Evolutionary conservation across 2,329 filamentous ascomycete species (phyloP), one percentile per base, ranked within the genome.

Genomic region (Fusarium sp.): DNA sequence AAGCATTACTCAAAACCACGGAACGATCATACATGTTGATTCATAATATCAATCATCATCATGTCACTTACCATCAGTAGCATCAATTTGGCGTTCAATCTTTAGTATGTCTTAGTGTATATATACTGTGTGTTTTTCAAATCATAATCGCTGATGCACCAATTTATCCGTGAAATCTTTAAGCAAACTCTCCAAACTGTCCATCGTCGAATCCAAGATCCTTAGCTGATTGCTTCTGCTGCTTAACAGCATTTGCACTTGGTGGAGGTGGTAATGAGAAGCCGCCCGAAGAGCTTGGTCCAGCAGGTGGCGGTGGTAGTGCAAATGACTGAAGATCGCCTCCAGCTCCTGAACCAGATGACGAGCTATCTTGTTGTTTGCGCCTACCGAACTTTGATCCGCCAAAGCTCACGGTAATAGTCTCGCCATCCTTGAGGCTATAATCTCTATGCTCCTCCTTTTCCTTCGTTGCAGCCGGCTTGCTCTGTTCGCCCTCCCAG

Each of bases 361-460:
- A 54, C 0, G 71, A 55, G 18, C 67, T 59, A 41, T 66, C 64
- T 52, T 82, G 79, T 73, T 79, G 82, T 76, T 79, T 85, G 73
- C 89, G 85, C 73, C 86, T 81, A 20, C 85, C 86, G 65, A 88
- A 85, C 72, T 85, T 85, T 53, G 81, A 81, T 39, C 85, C 87
- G 27, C 90, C 89, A 8, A 96, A 86, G 79, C 93, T 93, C 72
- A 97, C 91, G 29, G 91, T 94, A 75, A 97, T 97, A 22, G 93
- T 97, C 86, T 97, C 92, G 15, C 94, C 94, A 67, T 95, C 94
- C 81, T 97, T 97, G 71, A 97, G 81, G 77, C 93, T 95, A 78
- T 94, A 94, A 78, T 97, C 94, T 3, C 70, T 69, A 45, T 82
- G 82, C 46, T 83, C 81, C 49, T 81, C 77, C 62, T 81, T 80